Percentiles rank a stretch among this genome's conserved stretches.
These are phyloP conservation scores for Eremochloa ophiuroides DNA, from an alignment of 176 grass and related monocot species.

Conservation along the genomic window DNA sequence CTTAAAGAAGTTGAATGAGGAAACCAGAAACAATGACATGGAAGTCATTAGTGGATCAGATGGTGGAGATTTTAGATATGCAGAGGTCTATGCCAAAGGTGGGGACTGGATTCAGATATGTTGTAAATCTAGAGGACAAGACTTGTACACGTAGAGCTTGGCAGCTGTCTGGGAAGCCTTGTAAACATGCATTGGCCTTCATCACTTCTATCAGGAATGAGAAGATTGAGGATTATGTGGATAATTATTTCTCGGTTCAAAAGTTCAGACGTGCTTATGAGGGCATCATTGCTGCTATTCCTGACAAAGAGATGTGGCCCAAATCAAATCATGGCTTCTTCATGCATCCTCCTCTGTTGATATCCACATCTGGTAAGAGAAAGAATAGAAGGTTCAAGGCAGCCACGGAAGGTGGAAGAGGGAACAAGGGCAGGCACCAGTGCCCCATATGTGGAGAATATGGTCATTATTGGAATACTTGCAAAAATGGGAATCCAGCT, in stretches of 20 bases:
- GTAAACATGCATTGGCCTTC: too few species aligned
- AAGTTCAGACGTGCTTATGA: background rate
- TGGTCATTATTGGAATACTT: background rate
- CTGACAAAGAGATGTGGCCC: background rate
- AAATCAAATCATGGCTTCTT: background rate
- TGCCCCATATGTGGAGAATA: background rate
- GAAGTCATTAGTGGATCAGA: too few species aligned
- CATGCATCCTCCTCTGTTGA: background rate
- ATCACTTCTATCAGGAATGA: background rate
- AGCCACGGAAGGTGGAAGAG: background rate
- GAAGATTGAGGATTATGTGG: background rate
- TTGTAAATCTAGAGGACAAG: background rate
- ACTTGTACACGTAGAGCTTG: background rate
- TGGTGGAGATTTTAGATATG: too few species aligned
- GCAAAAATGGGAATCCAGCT: too few species aligned
- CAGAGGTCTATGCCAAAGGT: too few species aligned
- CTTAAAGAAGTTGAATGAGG: too few species aligned
- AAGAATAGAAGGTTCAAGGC: background rate
- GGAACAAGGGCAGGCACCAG: background rate
- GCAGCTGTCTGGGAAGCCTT: too few species aligned
- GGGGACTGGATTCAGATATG: background rate
- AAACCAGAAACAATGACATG: too few species aligned
- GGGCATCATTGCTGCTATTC: background rate
- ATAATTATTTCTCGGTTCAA: background rate
- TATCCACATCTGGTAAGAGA: background rate